Evolutionary conservation across 1,284 basidiomycete species (phyloP), one percentile per base, ranked within the genome.

Genomic region (Apiotrichum montevideense): DNA sequence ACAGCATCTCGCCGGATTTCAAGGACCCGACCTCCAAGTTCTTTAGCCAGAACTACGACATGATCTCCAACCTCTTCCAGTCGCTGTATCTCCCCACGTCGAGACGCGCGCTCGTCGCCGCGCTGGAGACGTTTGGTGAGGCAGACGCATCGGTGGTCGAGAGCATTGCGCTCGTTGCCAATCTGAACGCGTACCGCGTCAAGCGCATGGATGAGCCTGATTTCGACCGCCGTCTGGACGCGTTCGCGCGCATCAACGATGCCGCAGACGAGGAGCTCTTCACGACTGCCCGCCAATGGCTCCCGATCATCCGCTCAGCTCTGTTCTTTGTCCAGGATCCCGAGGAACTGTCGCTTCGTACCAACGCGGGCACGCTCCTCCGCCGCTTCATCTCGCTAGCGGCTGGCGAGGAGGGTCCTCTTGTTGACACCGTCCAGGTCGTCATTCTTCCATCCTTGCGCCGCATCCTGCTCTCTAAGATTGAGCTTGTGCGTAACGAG

Each of bases 121-220:
- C 85, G 0, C 87, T 95, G 72, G 76, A 79, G 46, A 78, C 78
- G 8, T 77, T 94, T 13, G 82, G 85, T 0, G 64, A 70, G 0
- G 72, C 85, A 9, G 80, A 87, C 56, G 59, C 76, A 0, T 71
- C 79, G 2, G 77, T 90, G 35, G 67, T 75, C 21, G 65, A 69
- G 2, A 69, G 88, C 1, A 80, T 85, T 0, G 73, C 79, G 8
- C 72, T 93, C 3, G 70, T 91, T 43, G 80, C 81, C 10, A 82
- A 84, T 1, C 81, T 98, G 59, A 98, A 98, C 68, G 85, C 94
- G 0, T 98, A 86, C 74, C 94, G 91, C 1, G 76, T 74, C 1
- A 87, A 84, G 65, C 83, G 91, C 13, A 75, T 95, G 41, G 92
- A 96, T 53, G 93, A 98, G 71, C 89, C 92, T 1, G 91, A 98